A percentile compares a stretch with the other conserved stretches of the same genome.
phyloP scores from a whole-genome alignment of 345 rosid species.

The Mangifera indica region DNA sequence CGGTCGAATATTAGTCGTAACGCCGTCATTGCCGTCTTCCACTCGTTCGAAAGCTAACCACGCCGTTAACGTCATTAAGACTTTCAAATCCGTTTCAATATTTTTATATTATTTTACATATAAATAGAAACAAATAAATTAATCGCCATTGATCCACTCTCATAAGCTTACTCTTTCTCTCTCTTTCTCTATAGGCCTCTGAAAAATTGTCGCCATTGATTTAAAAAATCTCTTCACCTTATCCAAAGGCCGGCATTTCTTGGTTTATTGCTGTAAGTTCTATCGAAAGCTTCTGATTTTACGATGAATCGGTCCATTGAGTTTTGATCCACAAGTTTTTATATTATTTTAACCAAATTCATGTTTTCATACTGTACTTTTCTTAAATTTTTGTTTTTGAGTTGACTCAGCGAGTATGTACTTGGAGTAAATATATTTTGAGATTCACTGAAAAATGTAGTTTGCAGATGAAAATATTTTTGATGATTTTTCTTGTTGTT shows the following conservation, averaged over 20 bases:
- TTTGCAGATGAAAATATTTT: not conserved
- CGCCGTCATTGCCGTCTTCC: slow-evolving; percentile 29
- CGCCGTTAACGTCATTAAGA: slow-evolving; percentile 15
- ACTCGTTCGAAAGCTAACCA: not conserved
- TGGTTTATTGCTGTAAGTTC: slow-evolving; percentile 6
- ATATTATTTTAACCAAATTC: not conserved
- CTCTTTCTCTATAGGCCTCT: slow-evolving; percentile 9
- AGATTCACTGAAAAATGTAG: slow-evolving; percentile 12
- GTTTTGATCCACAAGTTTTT: not conserved
- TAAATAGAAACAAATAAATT: slow-evolving; percentile 11
- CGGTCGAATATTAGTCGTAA: slow-evolving; percentile 37
- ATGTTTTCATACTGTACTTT: not conserved
- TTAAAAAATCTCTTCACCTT: slow-evolving; percentile 4
- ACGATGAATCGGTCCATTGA: not conserved
- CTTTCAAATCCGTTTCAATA: slow-evolving; percentile 5
- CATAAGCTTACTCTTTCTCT: not conserved
- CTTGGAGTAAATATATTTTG: not conserved
- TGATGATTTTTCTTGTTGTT: not conserved
- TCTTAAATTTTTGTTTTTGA: not conserved
- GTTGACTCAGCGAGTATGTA: slow-evolving; percentile 13
- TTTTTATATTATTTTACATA: not conserved
- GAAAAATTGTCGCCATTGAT: slow-evolving; percentile 26
- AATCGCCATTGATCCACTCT: slow-evolving; percentile 10
- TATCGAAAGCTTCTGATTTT: no score
- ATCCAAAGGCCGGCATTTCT: slow-evolving; percentile 27